Conservation (phyloP, 176 grass and related monocot genomes). For the Aechmea fasciata region DNA sequence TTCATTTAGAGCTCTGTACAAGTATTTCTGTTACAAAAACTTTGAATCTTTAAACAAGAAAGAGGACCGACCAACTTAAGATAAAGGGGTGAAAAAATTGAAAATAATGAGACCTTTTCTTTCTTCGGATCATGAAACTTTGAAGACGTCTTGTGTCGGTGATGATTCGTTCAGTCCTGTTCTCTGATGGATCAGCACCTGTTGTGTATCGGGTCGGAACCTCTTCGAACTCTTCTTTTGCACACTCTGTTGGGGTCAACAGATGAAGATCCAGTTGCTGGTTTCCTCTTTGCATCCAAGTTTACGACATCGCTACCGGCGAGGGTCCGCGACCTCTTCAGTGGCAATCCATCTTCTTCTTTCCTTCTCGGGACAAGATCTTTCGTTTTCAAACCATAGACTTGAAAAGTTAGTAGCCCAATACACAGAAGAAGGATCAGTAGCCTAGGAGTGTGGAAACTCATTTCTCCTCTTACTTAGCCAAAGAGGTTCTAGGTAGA, state of each 20-base stretch:
- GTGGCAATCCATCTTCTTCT: slow-evolving; percentile 13
- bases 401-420: slow-evolving; percentile 35
- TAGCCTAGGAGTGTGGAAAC: slow-evolving; percentile 22
- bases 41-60: slow-evolving; percentile 1
- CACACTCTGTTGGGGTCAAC: slow-evolving; percentile 34
- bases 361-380: slow-evolving; percentile 19
- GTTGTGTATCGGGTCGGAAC: slow-evolving; percentile 57
- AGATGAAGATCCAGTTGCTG: slow-evolving; percentile 3
- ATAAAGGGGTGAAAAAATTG: slow-evolving; percentile 1
- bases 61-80: slow-evolving; percentile 5
- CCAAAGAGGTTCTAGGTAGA: neutral
- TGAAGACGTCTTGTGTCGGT: slow-evolving; percentile 16
- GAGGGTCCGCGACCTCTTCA: slow-evolving; percentile 20
- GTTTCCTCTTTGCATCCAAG: slow-evolving; percentile 23
- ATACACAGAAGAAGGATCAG: slow-evolving; percentile 39
- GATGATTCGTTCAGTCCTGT: neutral
- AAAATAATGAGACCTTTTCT: slow-evolving; percentile 18
- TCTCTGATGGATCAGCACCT: slow-evolving; percentile 25
- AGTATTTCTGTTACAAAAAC: slow-evolving; percentile 24
- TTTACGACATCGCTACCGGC: slow-evolving; percentile 11
- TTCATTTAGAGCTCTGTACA: slow-evolving; percentile 32
- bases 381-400: slow-evolving; percentile 20
- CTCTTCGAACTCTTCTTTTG: slow-evolving; percentile 52
- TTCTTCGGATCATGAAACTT: slow-evolving; percentile 21
- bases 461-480: slow-evolving; percentile 22